phyloP scores from a whole-genome alignment of 352 stramenopile species.

The Phytophthora rubi region DNA sequence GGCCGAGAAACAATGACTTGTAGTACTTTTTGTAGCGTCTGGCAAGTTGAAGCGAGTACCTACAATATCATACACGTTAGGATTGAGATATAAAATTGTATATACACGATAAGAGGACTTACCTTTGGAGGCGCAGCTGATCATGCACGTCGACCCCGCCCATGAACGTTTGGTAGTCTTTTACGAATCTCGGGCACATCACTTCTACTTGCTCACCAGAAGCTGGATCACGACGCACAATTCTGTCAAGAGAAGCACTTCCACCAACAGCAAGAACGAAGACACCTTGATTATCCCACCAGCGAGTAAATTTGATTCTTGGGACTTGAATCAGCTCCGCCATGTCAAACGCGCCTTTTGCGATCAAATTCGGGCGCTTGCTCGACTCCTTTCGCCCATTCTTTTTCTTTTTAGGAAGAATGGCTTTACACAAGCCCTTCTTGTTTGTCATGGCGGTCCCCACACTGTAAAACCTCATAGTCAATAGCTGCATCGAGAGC shows the following conservation, averaged over 20 bases:
- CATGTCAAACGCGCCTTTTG: not conserved
- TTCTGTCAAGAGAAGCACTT: not conserved
- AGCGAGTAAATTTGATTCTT: not conserved
- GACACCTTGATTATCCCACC: not conserved
- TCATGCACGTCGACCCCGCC: not conserved
- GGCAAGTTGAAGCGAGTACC: not conserved
- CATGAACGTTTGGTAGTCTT: not conserved
- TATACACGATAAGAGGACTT: not conserved
- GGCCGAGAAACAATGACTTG: not conserved
- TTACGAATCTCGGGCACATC: not conserved
- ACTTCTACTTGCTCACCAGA: not conserved
- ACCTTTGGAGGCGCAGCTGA: not conserved
- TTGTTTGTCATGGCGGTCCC: conserved; percentile 5
- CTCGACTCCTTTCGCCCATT: not conserved
- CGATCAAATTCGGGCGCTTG: not conserved
- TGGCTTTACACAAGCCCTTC: not conserved
- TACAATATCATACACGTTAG: not conserved
- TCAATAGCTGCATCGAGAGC: conserved; percentile 12
- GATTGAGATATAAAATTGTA: not conserved
- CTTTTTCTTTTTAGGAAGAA: not conserved
- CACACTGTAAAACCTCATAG: conserved; percentile 16
- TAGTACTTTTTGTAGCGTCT: not conserved
- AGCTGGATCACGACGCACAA: not conserved
- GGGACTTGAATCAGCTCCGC: not conserved
- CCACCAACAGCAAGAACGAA: not conserved